Conservation (phyloP, 306 rosid genomes). For the Lithocarpus polystachyus region DNA sequence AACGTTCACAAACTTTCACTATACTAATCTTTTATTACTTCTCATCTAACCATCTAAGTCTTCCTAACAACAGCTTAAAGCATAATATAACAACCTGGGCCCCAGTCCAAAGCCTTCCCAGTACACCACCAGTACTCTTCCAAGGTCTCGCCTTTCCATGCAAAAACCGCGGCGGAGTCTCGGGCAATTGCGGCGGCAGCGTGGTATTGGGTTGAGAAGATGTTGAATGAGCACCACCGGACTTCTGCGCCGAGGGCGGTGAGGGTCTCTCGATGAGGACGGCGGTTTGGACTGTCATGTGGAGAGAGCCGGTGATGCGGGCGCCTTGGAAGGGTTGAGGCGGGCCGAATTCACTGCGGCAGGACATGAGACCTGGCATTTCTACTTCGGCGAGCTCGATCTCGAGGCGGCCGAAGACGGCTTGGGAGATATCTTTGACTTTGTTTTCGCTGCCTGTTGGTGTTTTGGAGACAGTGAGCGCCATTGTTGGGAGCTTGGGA, state of each 20-base stretch:
- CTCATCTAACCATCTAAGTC: too few relatives aligned
- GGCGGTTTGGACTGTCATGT: constrained; percentile 95
- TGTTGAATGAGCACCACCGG: constrained; percentile 96
- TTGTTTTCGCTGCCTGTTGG: constrained; percentile 76
- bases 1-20: too few relatives aligned
- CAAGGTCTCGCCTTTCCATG: constrained; percentile 96
- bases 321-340: constrained; percentile 82
- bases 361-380: constrained; percentile 85
- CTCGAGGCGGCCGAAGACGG: constrained; percentile 83
- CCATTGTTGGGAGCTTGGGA: too few relatives aligned
- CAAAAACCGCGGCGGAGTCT: constrained; percentile 81
- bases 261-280: constrained; percentile 90
- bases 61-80: too few relatives aligned
- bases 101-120: constrained; percentile 86
- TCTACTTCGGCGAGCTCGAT: constrained; percentile 90
- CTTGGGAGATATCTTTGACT: constrained; percentile 91
- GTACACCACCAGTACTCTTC: constrained; percentile 99
- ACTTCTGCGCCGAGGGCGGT: constrained; percentile 95
- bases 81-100: constrained; percentile 28
- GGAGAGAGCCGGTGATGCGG: constrained; percentile 89
- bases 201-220: constrained; percentile 96
- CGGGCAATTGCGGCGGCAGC: constrained; percentile 95
- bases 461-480: constrained; percentile 32
- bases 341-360: constrained; percentile 62
- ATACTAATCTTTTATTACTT: too few relatives aligned